Conservation (phyloP, 345 rosid species). For the Acer saccharum region DNA sequence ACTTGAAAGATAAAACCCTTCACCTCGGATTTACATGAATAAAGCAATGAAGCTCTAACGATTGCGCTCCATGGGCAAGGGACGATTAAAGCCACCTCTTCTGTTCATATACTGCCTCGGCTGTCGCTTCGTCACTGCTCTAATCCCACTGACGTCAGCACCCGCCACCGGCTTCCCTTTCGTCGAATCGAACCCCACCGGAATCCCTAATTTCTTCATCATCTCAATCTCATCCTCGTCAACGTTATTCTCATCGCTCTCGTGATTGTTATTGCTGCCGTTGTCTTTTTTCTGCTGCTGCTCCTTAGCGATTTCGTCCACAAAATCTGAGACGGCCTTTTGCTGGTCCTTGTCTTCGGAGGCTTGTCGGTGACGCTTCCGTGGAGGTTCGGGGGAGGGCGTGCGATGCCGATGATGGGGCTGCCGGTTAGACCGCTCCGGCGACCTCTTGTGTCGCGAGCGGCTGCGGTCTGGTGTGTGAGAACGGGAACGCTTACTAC, state of each 20-base stretch:
- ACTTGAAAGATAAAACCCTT: neutral
- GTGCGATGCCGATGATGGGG: constrained; percentile 52
- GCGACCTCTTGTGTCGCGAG: constrained; percentile 55
- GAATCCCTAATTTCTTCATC: constrained; percentile 96
- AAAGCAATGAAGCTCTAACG: constrained; percentile 36
- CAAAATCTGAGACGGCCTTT: constrained; percentile 51
- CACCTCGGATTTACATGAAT: constrained; percentile 6
- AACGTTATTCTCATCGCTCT: constrained; percentile 34
- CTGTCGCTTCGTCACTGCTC: constrained; percentile 80
- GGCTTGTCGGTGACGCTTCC: constrained; percentile 52
- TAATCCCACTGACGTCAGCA: constrained; percentile 80
- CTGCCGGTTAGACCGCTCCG: constrained; percentile 52
- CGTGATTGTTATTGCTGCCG: constrained; percentile 24
- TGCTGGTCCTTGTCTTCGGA: too few relatives aligned
- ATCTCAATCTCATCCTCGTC: constrained; percentile 34
- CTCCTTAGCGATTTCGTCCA: constrained; percentile 59
- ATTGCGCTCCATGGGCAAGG: constrained; percentile 79
- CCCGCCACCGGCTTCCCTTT: constrained; percentile 91
- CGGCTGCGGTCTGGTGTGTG: constrained; percentile 57
- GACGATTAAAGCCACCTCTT: constrained; percentile 91
- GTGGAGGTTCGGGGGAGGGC: constrained; percentile 58
- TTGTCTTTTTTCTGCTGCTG: constrained; percentile 23
- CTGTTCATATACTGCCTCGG: constrained; percentile 96
- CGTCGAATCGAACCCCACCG: constrained; percentile 84
- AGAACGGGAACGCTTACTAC: constrained; percentile 68